Evolutionary conservation across 352 stramenopile genomes (phyloP), one percentile per base, ranked within the genome.

Genomic region (Globisporangium emineosum): DNA sequence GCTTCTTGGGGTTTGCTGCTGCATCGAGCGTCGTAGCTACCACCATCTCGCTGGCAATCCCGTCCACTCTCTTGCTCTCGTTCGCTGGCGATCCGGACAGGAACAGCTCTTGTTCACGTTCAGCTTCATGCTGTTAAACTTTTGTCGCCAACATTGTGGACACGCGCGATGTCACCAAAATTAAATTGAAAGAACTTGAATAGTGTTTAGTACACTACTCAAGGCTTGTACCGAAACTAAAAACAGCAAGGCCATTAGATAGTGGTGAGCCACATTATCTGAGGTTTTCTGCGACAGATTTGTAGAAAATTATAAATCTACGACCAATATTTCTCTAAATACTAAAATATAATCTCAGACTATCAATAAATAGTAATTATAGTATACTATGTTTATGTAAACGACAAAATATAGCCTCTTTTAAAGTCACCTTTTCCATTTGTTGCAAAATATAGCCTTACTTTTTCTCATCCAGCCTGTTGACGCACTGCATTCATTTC

Each of bases 1-100:
- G 60, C 30, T 66, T 66, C 42, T 66, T 66, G 3, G 60, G 60
- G 4, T 52, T 47, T 33, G 25, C 19, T 32, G 40, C 52, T 21
- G 52, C 53, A 40, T 65, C 51, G 0, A 27, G 6, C 27, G 49
- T 53, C 27, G 25, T 49, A 7, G 35, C 50, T 15, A 40, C 49
- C 21, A 25, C 50, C 60, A 65, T 65, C 12, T 30, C 8, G 12
- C 35, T 42, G 35, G 13, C 19, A 13, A 13, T 42, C 13, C 35
- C 8, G 43, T 25, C 43, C 8, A n/a, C n/a, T n/a, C n/a, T n/a
- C n/a, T n/a, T n/a, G n/a, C n/a, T n/a, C n/a, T 32, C 50, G 33
- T 27, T 19, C 27, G n/a, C 12, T 12, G 5, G 50, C 50, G 50
- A 35, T 37, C 25, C 50, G 50, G 37, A 15, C 50, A n/a, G 13